phyloP scores from a whole-genome alignment of 2,329 filamentous ascomycete genomes.

The Chaetomiaceae sp. region DNA sequence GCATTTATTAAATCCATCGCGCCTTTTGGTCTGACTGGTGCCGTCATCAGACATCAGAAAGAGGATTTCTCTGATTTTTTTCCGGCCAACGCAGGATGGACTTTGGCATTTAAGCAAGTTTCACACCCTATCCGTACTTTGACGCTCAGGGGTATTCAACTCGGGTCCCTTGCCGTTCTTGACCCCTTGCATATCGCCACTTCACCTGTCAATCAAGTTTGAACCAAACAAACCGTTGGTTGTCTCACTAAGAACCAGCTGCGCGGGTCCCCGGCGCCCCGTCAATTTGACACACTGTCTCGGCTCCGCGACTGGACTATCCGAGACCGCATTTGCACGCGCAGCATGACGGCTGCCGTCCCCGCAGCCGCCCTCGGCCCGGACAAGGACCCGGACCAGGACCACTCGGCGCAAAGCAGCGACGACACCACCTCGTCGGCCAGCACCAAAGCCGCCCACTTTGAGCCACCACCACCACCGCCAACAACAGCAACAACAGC shows the following conservation, averaged over 20 bases:
- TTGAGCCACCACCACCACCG: background rate
- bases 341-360: background rate
- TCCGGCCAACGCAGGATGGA: background rate
- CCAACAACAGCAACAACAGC: background rate
- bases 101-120: background rate
- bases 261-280: too few relatives aligned
- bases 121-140: background rate
- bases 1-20: background rate
- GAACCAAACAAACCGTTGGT: too few relatives aligned
- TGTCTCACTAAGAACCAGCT: too few relatives aligned
- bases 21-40: background rate
- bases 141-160: background rate
- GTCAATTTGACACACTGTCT: background rate
- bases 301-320: too few relatives aligned
- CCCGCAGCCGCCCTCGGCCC: background rate
- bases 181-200: background rate
- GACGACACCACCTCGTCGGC: constrained; percentile 1
- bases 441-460: background rate
- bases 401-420: background rate
- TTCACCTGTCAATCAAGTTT: too few relatives aligned
- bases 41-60: background rate
- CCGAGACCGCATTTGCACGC: too few relatives aligned
- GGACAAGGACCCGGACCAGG: background rate
- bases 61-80: background rate
- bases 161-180: background rate